Conservation (phyloP, 768 basidiomycete species). For the Daedaleopsis nitida region DNA sequence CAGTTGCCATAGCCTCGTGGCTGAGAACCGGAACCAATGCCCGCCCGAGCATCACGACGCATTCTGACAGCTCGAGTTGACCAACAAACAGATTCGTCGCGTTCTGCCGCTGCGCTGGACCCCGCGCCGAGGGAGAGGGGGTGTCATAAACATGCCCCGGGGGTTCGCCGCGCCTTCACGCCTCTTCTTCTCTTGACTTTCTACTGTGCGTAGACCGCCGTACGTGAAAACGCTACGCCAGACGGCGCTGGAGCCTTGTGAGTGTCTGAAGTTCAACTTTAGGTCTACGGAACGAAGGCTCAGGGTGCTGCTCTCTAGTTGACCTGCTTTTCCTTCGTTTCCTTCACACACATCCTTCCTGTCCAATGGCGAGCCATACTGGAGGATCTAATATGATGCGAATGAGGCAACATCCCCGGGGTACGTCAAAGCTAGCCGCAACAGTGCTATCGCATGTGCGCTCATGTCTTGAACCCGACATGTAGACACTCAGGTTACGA, state of each 20-base stretch:
- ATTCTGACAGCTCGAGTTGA: neutral
- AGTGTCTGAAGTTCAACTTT: neutral
- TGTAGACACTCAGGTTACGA: no score
- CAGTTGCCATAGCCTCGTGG: slow-evolving; percentile 8
- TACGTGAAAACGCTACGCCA: neutral
- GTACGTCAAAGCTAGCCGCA: neutral
- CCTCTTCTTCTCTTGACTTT: neutral
- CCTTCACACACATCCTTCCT: neutral
- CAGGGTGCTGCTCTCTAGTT: neutral
- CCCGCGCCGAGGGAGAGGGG: neutral
- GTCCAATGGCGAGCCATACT: neutral
- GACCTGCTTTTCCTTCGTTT: neutral
- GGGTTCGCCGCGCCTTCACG: neutral
- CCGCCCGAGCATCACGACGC: neutral
- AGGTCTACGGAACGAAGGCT: neutral
- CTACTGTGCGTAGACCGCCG: neutral
- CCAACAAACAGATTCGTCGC: slow-evolving; percentile 5
- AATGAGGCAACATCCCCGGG: neutral
- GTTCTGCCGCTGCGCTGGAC: neutral
- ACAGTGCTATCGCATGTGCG: no score
- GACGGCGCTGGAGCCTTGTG: neutral
- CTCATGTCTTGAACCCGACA: no score
- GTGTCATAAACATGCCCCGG: neutral
- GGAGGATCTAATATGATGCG: neutral
- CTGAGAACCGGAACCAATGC: neutral